Percentiles rank a stretch among this genome's conserved stretches.
Evolutionary conservation across 805 yeast species (phyloP).

Genomic region (Barnettozyma californica): DNA sequence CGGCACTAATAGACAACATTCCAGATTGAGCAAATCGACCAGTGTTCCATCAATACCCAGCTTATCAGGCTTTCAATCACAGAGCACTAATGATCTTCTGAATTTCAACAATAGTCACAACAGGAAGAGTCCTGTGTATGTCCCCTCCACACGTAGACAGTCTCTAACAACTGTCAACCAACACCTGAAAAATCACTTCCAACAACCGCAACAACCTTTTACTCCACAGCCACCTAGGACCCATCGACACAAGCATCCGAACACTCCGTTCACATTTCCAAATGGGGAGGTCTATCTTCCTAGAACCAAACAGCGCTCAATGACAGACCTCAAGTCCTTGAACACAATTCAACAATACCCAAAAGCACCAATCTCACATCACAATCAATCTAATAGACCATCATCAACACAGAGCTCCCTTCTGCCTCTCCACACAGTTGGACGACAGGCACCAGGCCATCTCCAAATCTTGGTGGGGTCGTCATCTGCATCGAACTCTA

Average conservation of each 20-base stretch:
- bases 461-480: background rate
- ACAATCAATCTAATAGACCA: background rate
- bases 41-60: slow-evolving; percentile 3
- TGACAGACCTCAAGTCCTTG: slow-evolving; percentile 11
- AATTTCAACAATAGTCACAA: background rate
- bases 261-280: slow-evolving; percentile 25
- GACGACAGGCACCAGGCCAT: background rate
- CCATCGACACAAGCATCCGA: slow-evolving; percentile 13
- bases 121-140: background rate
- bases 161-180: slow-evolving; percentile 1
- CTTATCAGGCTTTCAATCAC: background rate
- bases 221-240: background rate
- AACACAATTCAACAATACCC: background rate
- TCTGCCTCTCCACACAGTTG: background rate
- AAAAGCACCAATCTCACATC: background rate
- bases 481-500: slow-evolving; percentile 11
- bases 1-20: background rate
- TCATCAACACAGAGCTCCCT: background rate
- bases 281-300: slow-evolving; percentile 28
- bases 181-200: slow-evolving; percentile 1
- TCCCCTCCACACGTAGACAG: slow-evolving; percentile 6
- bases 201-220: slow-evolving; percentile 3
- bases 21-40: background rate
- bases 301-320: slow-evolving; percentile 21
- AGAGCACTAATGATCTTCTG: slow-evolving; percentile 5